Percentiles rank a stretch among this genome's conserved stretches.
phyloP scores from a whole-genome alignment of 2,329 filamentous ascomycete genomes.

The Colletotrichum zoysiae region DNA sequence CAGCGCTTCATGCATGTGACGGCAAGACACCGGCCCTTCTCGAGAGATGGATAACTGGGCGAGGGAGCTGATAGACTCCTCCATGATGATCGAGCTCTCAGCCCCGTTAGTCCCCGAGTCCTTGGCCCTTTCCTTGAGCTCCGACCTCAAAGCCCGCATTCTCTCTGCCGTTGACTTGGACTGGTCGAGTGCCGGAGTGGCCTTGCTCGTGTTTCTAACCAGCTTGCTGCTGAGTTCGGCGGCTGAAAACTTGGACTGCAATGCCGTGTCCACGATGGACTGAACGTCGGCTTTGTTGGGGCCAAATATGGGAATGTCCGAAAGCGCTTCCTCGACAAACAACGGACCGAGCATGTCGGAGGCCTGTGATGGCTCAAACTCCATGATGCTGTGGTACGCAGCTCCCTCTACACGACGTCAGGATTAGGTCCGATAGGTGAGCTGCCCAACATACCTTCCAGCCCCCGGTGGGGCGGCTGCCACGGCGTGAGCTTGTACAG shows the following conservation, averaged over 20 bases:
- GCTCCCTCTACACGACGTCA: constrained; percentile 58
- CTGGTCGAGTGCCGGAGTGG: constrained; percentile 56
- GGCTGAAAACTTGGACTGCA: constrained; percentile 37
- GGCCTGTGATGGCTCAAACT: constrained; percentile 68
- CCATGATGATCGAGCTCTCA: constrained; percentile 30
- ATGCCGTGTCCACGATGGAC: constrained; percentile 47
- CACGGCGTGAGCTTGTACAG: constrained; percentile 72
- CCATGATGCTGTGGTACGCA: constrained; percentile 68
- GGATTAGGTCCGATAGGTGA: constrained; percentile 19
- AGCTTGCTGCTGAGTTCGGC: constrained; percentile 28
- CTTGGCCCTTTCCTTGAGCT: constrained; percentile 39
- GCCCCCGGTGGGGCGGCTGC: constrained; percentile 68
- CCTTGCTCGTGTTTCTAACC: constrained; percentile 6
- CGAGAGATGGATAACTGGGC: constrained; percentile 54
- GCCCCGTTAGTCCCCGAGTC: constrained; percentile 44
- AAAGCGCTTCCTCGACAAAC: constrained; percentile 65
- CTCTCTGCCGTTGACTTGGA: constrained; percentile 62
- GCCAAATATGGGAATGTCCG: constrained; percentile 69
- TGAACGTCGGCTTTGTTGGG: constrained; percentile 59
- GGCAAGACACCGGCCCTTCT: constrained; percentile 60
- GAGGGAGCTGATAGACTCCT: constrained; percentile 49
- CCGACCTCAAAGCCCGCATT: constrained; percentile 59
- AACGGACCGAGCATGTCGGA: constrained; percentile 67
- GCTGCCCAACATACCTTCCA: constrained; percentile 61
- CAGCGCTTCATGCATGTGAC: constrained; percentile 69